Conservation (phyloP, 805 yeast genomes). For the Lipomyces chichibuensis region DNA sequence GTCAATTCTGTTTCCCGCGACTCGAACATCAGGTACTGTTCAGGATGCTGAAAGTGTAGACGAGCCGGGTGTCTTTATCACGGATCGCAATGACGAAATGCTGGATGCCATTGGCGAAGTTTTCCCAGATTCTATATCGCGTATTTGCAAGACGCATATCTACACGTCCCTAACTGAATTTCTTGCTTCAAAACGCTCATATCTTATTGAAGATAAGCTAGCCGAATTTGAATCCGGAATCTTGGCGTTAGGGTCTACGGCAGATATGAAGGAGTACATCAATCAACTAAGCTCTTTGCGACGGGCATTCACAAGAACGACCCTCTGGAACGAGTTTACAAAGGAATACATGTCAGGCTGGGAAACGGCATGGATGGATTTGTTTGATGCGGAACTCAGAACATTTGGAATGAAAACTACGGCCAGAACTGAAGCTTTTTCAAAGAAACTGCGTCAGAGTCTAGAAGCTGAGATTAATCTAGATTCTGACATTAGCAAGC, state of each 20-base stretch:
- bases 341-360: background rate
- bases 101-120: background rate
- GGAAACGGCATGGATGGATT: conserved; percentile 2
- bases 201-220: background rate
- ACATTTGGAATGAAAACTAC: conserved; percentile 3
- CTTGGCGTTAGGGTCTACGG: background rate
- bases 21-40: background rate
- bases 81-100: background rate
- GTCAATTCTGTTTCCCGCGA: background rate
- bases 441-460: background rate
- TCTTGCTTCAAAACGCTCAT: background rate
- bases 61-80: conserved; percentile 3
- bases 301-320: no score
- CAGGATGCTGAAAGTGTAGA: background rate
- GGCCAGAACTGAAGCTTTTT: background rate
- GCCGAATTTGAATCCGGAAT: background rate
- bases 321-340: background rate
- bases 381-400: background rate
- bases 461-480: background rate
- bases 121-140: conserved; percentile 1
- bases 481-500: background rate
- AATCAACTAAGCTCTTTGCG: background rate
- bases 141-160: conserved; percentile 5
- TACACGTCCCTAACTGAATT: background rate
- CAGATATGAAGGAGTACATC: background rate